Conservation (phyloP, 495 filamentous ascomycete species). For the Aspergillus hancockii region DNA sequence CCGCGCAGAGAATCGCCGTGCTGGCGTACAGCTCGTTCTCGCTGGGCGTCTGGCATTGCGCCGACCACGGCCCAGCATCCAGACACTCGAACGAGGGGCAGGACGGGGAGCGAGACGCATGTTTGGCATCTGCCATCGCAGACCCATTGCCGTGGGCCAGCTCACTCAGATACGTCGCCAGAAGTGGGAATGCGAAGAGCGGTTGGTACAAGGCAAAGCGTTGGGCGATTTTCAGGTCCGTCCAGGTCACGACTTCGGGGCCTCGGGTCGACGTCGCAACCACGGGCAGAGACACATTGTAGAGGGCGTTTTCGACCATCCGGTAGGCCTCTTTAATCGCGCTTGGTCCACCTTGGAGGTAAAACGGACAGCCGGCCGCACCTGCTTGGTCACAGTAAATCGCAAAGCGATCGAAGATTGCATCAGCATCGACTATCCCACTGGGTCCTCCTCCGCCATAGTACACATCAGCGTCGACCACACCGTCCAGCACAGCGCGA, state of each 20-base stretch:
- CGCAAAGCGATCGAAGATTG: conserved; percentile 48
- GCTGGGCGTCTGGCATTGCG: conserved; percentile 44
- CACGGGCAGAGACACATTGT: conserved; percentile 49
- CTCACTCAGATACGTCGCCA: conserved; percentile 55
- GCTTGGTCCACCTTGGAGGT: conserved; percentile 35
- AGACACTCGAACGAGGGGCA: conserved; percentile 44
- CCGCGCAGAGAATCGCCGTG: conserved; percentile 63
- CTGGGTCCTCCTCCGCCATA: conserved; percentile 41
- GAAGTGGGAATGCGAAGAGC: conserved; percentile 52
- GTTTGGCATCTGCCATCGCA: conserved; percentile 51
- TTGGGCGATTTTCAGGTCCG: conserved; percentile 38
- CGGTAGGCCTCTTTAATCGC: conserved; percentile 45
- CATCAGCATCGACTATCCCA: conserved; percentile 51
- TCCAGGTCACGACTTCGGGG: conserved; percentile 45
- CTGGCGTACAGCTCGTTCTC: conserved; percentile 42
- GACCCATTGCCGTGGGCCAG: conserved; percentile 56
- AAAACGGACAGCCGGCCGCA: conserved; percentile 40
- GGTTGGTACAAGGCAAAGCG: conserved; percentile 56
- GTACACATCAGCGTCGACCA: conserved; percentile 53
- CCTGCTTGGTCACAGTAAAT: conserved; percentile 50
- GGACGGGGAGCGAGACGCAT: conserved; percentile 28
- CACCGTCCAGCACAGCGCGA: conserved; percentile 54
- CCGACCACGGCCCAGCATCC: conserved; percentile 37
- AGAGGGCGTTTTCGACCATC: conserved; percentile 37
- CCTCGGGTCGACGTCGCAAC: conserved; percentile 32